Conservation (phyloP, 495 filamentous ascomycete species). For the Parathielavia hyrcaniae region DNA sequence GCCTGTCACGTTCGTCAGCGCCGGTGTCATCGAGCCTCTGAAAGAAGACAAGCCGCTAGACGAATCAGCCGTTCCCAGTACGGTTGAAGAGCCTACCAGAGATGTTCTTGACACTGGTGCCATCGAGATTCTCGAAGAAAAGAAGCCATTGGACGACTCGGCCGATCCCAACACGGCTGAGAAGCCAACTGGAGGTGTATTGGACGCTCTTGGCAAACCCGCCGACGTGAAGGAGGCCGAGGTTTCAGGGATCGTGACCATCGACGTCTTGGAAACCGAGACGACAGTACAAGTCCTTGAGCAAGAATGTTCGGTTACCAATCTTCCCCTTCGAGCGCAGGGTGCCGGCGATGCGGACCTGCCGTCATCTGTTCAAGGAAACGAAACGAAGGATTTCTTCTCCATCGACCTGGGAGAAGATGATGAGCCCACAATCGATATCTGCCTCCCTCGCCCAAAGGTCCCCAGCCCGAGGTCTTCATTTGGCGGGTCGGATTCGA, state of each 20-base stretch:
- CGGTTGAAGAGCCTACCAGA: neutral
- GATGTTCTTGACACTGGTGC: slow-evolving; percentile 62
- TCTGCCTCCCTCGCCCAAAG: slow-evolving; percentile 1
- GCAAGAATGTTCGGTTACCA: neutral
- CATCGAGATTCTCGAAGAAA: slow-evolving; percentile 44
- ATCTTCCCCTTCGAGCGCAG: neutral
- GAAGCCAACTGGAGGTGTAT: neutral
- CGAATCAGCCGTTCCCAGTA: neutral
- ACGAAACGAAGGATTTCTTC: slow-evolving; percentile 18
- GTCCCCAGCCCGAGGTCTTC: slow-evolving; percentile 27
- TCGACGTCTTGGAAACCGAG: neutral
- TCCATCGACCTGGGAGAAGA: slow-evolving; percentile 28
- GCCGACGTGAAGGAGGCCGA: neutral
- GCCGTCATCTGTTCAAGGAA: neutral
- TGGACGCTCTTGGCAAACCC: neutral
- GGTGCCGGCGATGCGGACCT: slow-evolving; percentile 2
- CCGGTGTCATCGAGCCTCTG: slow-evolving; percentile 52
- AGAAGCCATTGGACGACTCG: neutral
- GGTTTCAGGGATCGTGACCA: neutral
- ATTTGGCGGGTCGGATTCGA: slow-evolving; percentile 48
- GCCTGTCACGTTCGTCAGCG: slow-evolving; percentile 69
- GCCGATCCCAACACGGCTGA: neutral
- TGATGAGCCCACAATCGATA: slow-evolving; percentile 15
- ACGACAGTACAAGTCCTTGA: slow-evolving; percentile 1
- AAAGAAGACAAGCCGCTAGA: slow-evolving; percentile 24